Percentiles rank a stretch among this genome's conserved stretches.
These are phyloP conservation scores for Iodosphaeria phyllophila DNA, from an alignment of 2,329 filamentous ascomycete species.

Conservation along the genomic window DNA sequence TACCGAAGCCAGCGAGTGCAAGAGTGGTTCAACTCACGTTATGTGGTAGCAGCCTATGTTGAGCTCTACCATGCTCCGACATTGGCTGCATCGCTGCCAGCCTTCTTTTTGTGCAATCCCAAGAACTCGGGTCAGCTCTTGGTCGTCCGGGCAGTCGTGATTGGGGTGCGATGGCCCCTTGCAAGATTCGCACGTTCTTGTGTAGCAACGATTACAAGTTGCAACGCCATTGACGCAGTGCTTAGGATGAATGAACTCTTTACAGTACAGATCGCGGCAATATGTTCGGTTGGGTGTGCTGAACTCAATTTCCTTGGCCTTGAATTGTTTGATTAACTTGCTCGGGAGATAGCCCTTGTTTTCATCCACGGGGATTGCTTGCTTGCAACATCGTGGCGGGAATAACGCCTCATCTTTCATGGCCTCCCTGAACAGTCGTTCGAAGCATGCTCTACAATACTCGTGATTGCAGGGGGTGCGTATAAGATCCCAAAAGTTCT, in stretches of 20 bases:
- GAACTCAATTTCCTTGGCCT: constrained; percentile 27
- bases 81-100: constrained; percentile 32
- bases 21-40: constrained; percentile 21
- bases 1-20: background rate
- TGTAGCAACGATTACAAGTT: constrained; percentile 21
- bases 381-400: constrained; percentile 32
- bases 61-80: constrained; percentile 28
- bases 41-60: constrained; percentile 35
- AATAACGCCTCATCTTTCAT: constrained; percentile 31
- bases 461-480: constrained; percentile 17
- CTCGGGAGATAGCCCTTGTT: constrained; percentile 17
- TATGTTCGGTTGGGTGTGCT: constrained; percentile 28
- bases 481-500: constrained; percentile 3
- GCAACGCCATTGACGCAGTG: constrained; percentile 16
- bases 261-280: constrained; percentile 25
- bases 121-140: constrained; percentile 18
- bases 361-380: constrained; percentile 18
- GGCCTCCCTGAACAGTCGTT: constrained; percentile 21
- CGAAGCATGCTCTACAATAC: constrained; percentile 32
- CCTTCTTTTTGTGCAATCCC: constrained; percentile 19
- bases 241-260: constrained; percentile 21
- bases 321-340: constrained; percentile 17
- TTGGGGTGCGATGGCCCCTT: constrained; percentile 24
- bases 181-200: constrained; percentile 29
- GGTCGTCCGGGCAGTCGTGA: constrained; percentile 26